Conservation (phyloP, 2,329 filamentous ascomycete species). For the Colletotrichum kahawae region DNA sequence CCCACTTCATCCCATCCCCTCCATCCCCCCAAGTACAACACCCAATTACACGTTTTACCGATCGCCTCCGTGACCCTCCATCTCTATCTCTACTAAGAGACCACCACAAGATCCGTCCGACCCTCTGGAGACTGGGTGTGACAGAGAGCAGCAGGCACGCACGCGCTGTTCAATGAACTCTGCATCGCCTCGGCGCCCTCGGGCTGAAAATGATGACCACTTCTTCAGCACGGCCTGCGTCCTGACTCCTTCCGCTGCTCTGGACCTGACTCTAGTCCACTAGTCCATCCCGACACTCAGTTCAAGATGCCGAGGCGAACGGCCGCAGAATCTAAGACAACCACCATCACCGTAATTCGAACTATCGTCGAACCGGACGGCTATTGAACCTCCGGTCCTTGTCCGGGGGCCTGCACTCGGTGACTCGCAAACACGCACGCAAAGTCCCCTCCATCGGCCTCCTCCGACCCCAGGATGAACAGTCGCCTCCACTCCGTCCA, state of each 20-base stretch:
- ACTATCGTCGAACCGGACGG: neutral
- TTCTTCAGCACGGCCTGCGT: neutral
- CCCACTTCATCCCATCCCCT: conserved; percentile 4
- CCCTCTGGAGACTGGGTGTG: neutral
- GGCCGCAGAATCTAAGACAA: neutral
- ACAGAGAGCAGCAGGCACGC: neutral
- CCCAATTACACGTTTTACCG: neutral
- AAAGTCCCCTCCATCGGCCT: neutral
- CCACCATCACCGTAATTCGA: neutral
- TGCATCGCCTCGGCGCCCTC: neutral
- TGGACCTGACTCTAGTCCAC: neutral
- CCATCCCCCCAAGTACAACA: neutral
- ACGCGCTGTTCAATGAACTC: neutral
- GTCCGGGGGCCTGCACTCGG: neutral
- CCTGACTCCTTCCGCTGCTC: neutral
- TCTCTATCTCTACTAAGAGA: neutral
- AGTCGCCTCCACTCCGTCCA: neutral
- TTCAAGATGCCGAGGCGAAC: neutral
- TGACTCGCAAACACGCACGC: neutral
- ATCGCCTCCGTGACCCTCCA: conserved; percentile 8
- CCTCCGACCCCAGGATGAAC: neutral
- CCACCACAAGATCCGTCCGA: neutral
- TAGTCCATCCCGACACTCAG: neutral
- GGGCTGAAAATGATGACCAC: neutral
- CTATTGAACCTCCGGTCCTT: neutral